A percentile compares a stretch with the other conserved stretches of the same genome.
Evolutionary conservation across 345 rosid genomes (phyloP).

Genomic region (Xanthoceras sorbifolium): DNA sequence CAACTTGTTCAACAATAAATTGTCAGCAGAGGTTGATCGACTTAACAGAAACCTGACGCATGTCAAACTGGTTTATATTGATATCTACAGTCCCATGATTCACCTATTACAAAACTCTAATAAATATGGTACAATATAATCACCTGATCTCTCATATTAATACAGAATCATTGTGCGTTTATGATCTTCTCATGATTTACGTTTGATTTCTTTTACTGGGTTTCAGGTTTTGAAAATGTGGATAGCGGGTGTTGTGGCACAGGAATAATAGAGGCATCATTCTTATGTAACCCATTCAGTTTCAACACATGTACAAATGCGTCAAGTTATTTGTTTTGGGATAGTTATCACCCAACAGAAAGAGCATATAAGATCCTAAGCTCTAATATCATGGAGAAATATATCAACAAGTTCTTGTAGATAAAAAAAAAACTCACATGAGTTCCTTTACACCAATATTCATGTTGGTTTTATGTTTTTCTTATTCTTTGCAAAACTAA

Average conservation of each 20-base stretch:
- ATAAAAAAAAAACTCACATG: no score
- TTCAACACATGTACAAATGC: constrained; percentile 19
- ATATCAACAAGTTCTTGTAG: neutral
- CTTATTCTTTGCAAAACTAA: no score
- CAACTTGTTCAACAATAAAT: constrained; percentile 43
- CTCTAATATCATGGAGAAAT: neutral
- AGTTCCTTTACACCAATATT: no score
- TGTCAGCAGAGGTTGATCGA: constrained; percentile 30
- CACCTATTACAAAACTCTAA: constrained; percentile 48
- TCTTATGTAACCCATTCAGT: constrained; percentile 19
- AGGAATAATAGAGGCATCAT: neutral
- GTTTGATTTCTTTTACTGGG: neutral
- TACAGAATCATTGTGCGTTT: no score
- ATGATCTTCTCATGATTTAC: neutral
- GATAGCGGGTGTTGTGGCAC: constrained; percentile 30
- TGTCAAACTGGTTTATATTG: constrained; percentile 42
- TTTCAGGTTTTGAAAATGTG: constrained; percentile 24
- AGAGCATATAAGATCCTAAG: constrained; percentile 17
- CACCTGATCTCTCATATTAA: no score
- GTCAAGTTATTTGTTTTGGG: constrained; percentile 33
- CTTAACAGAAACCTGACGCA: constrained; percentile 26
- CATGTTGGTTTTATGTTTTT: no score
- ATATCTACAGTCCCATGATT: constrained; percentile 55
- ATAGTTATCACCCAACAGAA: constrained; percentile 32
- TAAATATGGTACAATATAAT: constrained; percentile 66